Base-by-base conservation (phyloP, 495 filamentous ascomycete genomes). In the Tetracladium setigerum region DNA sequence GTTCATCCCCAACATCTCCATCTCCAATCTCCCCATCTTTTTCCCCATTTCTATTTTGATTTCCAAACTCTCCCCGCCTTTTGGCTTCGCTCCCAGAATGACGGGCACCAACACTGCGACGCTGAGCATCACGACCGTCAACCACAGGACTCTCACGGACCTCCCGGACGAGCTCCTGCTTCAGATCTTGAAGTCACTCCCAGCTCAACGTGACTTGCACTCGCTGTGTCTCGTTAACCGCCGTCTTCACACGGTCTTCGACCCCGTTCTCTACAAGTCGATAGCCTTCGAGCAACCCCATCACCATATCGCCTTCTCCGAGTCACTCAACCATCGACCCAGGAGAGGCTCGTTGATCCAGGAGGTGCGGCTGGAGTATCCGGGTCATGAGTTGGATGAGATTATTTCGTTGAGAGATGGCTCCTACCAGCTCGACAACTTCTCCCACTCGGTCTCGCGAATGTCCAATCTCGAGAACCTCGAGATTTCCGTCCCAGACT, bases 381-480 rank as follows among this genome's bases (percentile, higher is more conserved):
- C 59, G n/a, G 51, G 41, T 30, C 45, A 36, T 10, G 57, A 59
- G 31, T 39, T 58, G 36, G 44, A 46, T 14, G 57, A 60, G 11
- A 45, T 60, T 22, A 56, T 57, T 19, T 42, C 37, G 5, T 27
- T 43, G 38, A 44, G 33, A 27, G 24, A 38, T 14, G 41, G 40
- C 1, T 42, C 48, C 36, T 33, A 36, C 32, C 52, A 43, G 11
- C 38, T 58, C 16, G 59, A 64, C 49, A 41, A 50, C 41, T 57
- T 64, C 14, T 56, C 52, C 31, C 57, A 57, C 45, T 55, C 57
- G n/a, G 56, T 64, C 15, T 57, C 54, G 17, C 58, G 57, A 24
- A 64, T 64, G 62, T 57, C 52, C 14, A 64, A 64, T 47, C 49
- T 64, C 18, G 59, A 64, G 53, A 57, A 53, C 33, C 44, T 64